phyloP scores from a whole-genome alignment of 257 asterid species.

The Primulina eburnea region DNA sequence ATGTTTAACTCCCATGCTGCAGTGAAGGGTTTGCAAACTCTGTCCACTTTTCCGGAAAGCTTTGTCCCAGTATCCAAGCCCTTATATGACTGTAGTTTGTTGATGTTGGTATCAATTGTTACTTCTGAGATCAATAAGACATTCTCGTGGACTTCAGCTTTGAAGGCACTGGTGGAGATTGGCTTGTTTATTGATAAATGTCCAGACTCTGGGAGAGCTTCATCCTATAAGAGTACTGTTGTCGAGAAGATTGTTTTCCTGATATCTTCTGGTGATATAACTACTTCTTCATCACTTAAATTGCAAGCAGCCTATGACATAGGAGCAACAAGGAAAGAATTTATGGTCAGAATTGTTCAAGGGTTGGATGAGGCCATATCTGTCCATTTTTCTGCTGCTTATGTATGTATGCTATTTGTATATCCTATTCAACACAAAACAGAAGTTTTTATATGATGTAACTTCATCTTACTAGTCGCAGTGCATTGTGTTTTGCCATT shows the following conservation, averaged over 20 bases:
- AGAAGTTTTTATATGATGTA: neutral
- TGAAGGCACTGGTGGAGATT: constrained; percentile 68
- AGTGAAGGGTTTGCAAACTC: constrained; percentile 80
- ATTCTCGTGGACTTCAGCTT: constrained; percentile 55
- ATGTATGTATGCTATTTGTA: constrained; percentile 52
- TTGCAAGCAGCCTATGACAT: constrained; percentile 68
- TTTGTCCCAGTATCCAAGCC: constrained; percentile 45
- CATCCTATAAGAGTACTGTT: constrained; percentile 60
- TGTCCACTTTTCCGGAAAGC: constrained; percentile 83
- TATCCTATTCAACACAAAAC: constrained; percentile 20
- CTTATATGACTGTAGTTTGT: constrained; percentile 56
- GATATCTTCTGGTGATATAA: constrained; percentile 52
- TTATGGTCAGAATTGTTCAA: constrained; percentile 57
- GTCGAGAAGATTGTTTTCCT: constrained; percentile 56
- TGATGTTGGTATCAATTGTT: constrained; percentile 54
- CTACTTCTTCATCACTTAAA: constrained; percentile 55
- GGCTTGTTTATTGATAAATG: constrained; percentile 50
- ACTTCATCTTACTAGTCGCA: constrained; percentile 7
- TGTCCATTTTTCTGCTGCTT: constrained; percentile 51
- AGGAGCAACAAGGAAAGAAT: constrained; percentile 58
- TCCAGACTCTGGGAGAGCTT: constrained; percentile 54
- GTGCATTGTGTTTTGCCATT: constrained; percentile 8
- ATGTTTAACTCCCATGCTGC: constrained; percentile 33
- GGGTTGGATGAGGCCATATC: constrained; percentile 65
- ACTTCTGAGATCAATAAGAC: constrained; percentile 47